A percentile compares a stretch with the other conserved stretches of the same genome.
phyloP scores from a whole-genome alignment of 805 yeast genomes.

The Scheffersomyces ergatensis region DNA sequence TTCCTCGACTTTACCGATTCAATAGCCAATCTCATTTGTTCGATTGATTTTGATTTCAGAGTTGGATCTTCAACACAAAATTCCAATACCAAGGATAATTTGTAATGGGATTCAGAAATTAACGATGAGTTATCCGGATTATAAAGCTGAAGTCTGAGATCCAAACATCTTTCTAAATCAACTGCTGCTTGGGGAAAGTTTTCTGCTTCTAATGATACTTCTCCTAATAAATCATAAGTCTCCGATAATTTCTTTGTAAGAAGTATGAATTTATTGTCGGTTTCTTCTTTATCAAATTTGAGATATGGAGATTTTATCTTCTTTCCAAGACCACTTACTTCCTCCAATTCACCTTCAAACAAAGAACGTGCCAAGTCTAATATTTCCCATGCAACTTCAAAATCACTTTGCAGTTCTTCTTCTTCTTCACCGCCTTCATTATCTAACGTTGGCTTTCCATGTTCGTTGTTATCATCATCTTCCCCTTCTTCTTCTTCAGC shows the following conservation, averaged over 20 bases:
- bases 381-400: constrained; percentile 87
- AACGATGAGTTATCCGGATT: constrained; percentile 48
- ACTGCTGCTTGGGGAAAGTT: constrained; percentile 75
- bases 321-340: background rate
- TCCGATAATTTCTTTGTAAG: constrained; percentile 62
- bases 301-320: constrained; percentile 26
- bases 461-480: constrained; percentile 17
- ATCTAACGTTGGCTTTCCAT: constrained; percentile 7
- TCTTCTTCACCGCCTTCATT: constrained; percentile 17
- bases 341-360: constrained; percentile 41
- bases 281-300: constrained; percentile 24
- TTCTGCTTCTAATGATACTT: constrained; percentile 85
- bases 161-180: constrained; percentile 62
- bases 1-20: constrained; percentile 35
- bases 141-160: constrained; percentile 52
- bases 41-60: constrained; percentile 49
- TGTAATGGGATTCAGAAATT: constrained; percentile 78
- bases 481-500: constrained; percentile 53
- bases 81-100: constrained; percentile 76
- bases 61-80: constrained; percentile 54
- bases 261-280: constrained; percentile 30
- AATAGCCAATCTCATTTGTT: constrained; percentile 54
- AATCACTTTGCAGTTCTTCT: constrained; percentile 58
- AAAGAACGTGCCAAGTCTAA: constrained; percentile 74
- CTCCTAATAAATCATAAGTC: constrained; percentile 79